phyloP scores from a whole-genome alignment of 192 early-diverging fungal species.

The Rhizophagus sp. region DNA sequence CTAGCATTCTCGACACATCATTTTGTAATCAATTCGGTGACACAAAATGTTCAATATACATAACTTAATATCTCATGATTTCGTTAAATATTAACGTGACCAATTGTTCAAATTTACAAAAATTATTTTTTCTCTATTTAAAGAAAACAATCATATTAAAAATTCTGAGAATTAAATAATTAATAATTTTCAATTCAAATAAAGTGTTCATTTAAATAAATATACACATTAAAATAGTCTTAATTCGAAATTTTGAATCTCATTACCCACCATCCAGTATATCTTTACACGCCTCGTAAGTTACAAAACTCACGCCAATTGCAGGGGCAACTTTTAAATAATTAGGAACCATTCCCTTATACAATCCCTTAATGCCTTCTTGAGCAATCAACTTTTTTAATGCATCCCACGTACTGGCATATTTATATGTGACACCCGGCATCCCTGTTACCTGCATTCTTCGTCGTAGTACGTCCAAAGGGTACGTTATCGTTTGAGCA shows the following conservation, averaged over 20 bases:
- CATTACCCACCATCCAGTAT: conserved; percentile 35
- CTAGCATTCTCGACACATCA: too few relatives aligned
- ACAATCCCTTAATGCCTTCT: conserved; percentile 72
- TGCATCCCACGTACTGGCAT: conserved; percentile 72
- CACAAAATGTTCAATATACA: too few relatives aligned
- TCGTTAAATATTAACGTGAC: too few relatives aligned
- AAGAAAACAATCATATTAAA: background rate
- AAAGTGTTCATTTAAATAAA: background rate
- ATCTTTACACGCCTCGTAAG: conserved; percentile 80
- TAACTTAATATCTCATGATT: too few relatives aligned
- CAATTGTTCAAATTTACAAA: too few relatives aligned
- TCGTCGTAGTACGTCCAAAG: conserved; percentile 75
- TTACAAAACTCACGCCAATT: conserved; percentile 80
- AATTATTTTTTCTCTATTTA: background rate
- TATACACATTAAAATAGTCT: background rate
- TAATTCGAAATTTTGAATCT: background rate
- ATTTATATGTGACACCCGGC: conserved; percentile 68
- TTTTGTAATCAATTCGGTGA: too few relatives aligned
- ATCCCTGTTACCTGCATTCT: conserved; percentile 81
- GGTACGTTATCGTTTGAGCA: conserved; percentile 82
- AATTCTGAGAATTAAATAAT: background rate
- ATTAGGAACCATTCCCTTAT: conserved; percentile 80
- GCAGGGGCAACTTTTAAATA: conserved; percentile 85
- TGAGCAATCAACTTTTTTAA: conserved; percentile 52
- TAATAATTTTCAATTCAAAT: background rate